These are phyloP conservation scores for Mucor plumbeus DNA, from an alignment of 371 early-diverging fungal genomes.

Conservation along the genomic window DNA sequence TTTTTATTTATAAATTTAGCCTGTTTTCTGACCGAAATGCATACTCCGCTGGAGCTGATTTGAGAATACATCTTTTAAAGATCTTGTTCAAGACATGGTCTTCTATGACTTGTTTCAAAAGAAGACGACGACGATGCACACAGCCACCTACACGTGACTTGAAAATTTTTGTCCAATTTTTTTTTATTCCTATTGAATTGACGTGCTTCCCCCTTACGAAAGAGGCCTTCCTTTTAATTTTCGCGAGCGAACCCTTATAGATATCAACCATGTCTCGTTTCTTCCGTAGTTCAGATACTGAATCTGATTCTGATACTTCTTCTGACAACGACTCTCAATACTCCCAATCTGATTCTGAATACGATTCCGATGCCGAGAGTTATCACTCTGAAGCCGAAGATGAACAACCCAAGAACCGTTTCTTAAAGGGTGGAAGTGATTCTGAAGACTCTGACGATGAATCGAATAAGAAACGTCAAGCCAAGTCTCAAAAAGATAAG, in stretches of 20 bases:
- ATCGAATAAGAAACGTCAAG: conserved; percentile 72
- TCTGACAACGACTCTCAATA: conserved; percentile 65
- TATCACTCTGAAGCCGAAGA: conserved; percentile 43
- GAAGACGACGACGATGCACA: conserved; percentile 12
- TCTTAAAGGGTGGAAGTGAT: conserved; percentile 53
- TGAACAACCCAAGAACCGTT: conserved; percentile 46
- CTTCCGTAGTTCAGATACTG: conserved; percentile 67
- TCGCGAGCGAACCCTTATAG: conserved; percentile 11
- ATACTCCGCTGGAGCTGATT: neutral
- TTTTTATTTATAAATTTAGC: neutral
- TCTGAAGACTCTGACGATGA: conserved; percentile 73
- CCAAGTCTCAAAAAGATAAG: conserved; percentile 88
- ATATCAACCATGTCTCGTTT: conserved; percentile 56
- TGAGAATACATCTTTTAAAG: too few species aligned
- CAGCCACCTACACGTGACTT: conserved; percentile 26
- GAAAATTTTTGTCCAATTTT: conserved; percentile 22
- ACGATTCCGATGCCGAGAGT: conserved; percentile 51
- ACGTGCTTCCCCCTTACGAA: conserved; percentile 12
- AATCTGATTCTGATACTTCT: conserved; percentile 56
- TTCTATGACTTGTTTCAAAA: neutral
- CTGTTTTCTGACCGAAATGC: neutral
- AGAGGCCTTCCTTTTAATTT: conserved; percentile 13
- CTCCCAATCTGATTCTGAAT: conserved; percentile 61
- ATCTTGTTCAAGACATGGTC: neutral
- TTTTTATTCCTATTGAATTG: conserved; percentile 13